phyloP scores from a whole-genome alignment of 2,329 filamentous ascomycete genomes.

The Sarocladiaceae sp. region DNA sequence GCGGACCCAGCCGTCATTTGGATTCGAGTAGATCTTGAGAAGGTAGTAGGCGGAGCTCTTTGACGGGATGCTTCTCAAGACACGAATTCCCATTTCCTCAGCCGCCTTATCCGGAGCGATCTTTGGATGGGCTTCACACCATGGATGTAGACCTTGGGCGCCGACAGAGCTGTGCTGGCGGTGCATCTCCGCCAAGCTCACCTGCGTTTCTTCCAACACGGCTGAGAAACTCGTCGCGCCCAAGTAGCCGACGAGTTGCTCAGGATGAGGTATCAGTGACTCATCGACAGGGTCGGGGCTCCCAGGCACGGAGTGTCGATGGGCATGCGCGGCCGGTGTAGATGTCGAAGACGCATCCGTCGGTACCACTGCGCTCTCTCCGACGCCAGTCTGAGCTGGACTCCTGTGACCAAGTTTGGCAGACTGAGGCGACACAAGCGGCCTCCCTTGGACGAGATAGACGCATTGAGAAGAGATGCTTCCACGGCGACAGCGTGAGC shows the following conservation, averaged over 20 bases:
- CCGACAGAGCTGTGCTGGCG: neutral
- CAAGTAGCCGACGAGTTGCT: slow-evolving; percentile 29
- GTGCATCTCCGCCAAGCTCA: slow-evolving; percentile 20
- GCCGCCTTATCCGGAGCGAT: slow-evolving; percentile 5
- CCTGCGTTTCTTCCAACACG: slow-evolving; percentile 36
- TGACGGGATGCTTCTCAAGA: slow-evolving; percentile 31
- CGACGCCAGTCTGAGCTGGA: too few relatives aligned
- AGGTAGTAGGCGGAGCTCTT: slow-evolving; percentile 14
- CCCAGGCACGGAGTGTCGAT: slow-evolving; percentile 15
- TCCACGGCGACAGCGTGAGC: neutral
- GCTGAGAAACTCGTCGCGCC: slow-evolving; percentile 37
- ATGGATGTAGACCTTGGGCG: neutral
- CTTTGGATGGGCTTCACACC: neutral
- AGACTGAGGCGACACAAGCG: neutral
- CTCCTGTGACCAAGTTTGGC: neutral
- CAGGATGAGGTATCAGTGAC: neutral
- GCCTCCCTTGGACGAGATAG: slow-evolving; percentile 4
- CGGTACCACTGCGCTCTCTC: too few relatives aligned
- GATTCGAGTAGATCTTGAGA: slow-evolving; percentile 12
- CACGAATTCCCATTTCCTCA: slow-evolving; percentile 19
- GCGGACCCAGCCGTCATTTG: slow-evolving; percentile 26
- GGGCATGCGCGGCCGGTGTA: neutral
- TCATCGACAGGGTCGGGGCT: slow-evolving; percentile 10
- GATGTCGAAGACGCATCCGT: neutral
- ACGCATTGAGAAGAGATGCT: slow-evolving; percentile 6